Conservation (phyloP, 2,329 filamentous ascomycete genomes). For the Arachnopeziza araneosa region DNA sequence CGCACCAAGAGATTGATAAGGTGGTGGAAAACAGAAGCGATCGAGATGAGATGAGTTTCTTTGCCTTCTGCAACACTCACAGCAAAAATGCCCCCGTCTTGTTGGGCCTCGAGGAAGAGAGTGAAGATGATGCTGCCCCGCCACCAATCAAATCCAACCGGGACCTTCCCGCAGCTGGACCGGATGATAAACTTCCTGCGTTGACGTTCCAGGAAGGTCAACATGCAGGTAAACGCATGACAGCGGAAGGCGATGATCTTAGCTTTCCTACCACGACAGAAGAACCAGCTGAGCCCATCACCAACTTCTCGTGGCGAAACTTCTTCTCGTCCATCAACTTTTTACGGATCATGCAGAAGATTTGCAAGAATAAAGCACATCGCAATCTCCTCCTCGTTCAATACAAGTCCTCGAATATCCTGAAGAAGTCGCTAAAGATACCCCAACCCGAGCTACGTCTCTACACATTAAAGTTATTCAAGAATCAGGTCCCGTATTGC, state of each 20-base stretch:
- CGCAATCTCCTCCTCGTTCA: conserved; percentile 89
- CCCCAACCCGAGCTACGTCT: conserved; percentile 82
- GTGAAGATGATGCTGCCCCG: conserved; percentile 74
- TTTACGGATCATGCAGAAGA: conserved; percentile 92
- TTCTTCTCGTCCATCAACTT: conserved; percentile 96
- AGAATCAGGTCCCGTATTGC: conserved; percentile 96
- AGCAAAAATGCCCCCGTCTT: conserved; percentile 40
- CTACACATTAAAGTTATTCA: conserved; percentile 97
- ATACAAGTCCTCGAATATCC: conserved; percentile 89
- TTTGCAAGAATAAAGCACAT: conserved; percentile 93
- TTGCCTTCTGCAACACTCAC: conserved; percentile 76
- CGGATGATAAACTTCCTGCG: conserved; percentile 30
- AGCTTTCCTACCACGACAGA: conserved; percentile 67
- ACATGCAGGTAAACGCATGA: conserved; percentile 19
- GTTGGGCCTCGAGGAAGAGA: conserved; percentile 23
- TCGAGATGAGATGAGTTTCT: conserved; percentile 80
- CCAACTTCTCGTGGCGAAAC: conserved; percentile 85
- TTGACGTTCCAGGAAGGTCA: conserved; percentile 28
- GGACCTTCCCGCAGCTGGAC: conserved; percentile 40
- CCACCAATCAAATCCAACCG: conserved; percentile 69
- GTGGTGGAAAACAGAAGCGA: conserved; percentile 83
- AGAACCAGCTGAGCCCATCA: conserved; percentile 71
- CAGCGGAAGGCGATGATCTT: conserved; percentile 73
- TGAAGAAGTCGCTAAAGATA: conserved; percentile 86
- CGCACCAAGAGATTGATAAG: conserved; percentile 88